Evolutionary conservation across 768 basidiomycete genomes (phyloP), one percentile per base, ranked within the genome.

Genomic region (Mrakia blollopis): DNA sequence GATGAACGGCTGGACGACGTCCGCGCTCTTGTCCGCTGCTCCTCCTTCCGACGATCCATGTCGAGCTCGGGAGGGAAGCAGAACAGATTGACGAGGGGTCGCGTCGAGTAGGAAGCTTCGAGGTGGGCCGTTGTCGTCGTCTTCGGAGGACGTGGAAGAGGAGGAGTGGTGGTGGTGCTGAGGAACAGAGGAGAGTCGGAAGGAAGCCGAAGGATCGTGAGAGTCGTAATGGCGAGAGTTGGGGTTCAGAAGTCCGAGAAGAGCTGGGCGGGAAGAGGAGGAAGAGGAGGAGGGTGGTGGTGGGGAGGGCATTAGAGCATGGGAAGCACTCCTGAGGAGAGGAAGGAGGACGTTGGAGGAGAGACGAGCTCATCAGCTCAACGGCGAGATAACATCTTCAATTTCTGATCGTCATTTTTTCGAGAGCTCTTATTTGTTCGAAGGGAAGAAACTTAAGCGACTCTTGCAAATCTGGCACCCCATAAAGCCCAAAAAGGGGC

Each of bases 171-270:
- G 28, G 52, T 11, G 52, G 35, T 60, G 35, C 32, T 50, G 30
- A 54, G 16, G 13, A 21, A 50, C 47, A 35, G 35, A 32, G 35
- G 50, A 54, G 28, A 72, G 71, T n/a, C 71, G 71, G 37, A 60
- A n/a, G 23, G 71, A 72, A 14, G 30, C 23, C 3, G 71, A 50
- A 16, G 25, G 69, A 52, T 47, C 69, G 52, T 13, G 4, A 21
- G 52, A 30, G 18, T 50, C n/a, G 69, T 47, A 71, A 50, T 71
- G 69, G 10, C 28, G 44, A 30, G 47, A 47, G 69, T 52, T 71
- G 47, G 47, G 69, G 13, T 71, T 71, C 13, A 71, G 44, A 0
- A 71, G 28, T 1, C 28, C 32, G 2, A 71, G 69, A 0, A 71
- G 69, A 30, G 69, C 47, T 71, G 69, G 44, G 14, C 69, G 39